Percentiles rank a stretch among this genome's conserved stretches.
Conservation (phyloP, 2,329 filamentous ascomycete species). For the Pseudohalonectria lignicola region DNA sequence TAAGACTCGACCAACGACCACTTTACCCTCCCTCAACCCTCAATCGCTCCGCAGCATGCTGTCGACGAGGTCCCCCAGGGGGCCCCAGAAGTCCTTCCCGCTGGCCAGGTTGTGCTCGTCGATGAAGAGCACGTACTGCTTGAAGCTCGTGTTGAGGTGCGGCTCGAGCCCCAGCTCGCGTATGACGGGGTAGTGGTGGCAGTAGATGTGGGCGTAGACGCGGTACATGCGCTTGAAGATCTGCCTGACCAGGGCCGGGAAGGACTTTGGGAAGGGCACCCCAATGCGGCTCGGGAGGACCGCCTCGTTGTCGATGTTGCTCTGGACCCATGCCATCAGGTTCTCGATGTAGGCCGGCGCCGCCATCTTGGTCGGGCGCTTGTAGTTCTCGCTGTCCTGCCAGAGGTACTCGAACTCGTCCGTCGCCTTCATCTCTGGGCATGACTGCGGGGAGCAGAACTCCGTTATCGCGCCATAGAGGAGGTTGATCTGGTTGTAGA, state of each 20-base stretch:
- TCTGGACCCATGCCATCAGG: conserved; percentile 92
- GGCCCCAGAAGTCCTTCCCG: conserved; percentile 96
- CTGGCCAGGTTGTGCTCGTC: conserved; percentile 90
- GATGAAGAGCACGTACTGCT: conserved; percentile 98
- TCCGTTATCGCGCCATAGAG: conserved; percentile 98
- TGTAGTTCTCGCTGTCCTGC: conserved; percentile 92
- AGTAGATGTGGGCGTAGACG: conserved; percentile 98
- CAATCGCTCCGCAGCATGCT: conserved; percentile 94
- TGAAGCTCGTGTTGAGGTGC: conserved; percentile 98
- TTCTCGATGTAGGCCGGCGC: conserved; percentile 97
- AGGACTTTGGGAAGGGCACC: conserved; percentile 89
- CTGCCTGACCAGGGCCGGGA: conserved; percentile 78
- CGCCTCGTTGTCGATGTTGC: conserved; percentile 88
- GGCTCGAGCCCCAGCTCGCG: conserved; percentile 91
- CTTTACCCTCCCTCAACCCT: no score
- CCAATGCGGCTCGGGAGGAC: conserved; percentile 93
- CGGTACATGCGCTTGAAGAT: conserved; percentile 99
- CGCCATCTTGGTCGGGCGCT: conserved; percentile 94
- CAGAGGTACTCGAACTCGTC: conserved; percentile 99
- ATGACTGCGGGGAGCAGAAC: conserved; percentile 94
- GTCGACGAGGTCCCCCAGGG: conserved; percentile 88
- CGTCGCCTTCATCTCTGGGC: conserved; percentile 99
- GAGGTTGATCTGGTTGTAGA: conserved; percentile 99
- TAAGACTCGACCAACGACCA: no score
- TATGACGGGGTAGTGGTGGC: conserved; percentile 96